phyloP scores from a whole-genome alignment of 495 filamentous ascomycete species.

The Xylaria venustula region DNA sequence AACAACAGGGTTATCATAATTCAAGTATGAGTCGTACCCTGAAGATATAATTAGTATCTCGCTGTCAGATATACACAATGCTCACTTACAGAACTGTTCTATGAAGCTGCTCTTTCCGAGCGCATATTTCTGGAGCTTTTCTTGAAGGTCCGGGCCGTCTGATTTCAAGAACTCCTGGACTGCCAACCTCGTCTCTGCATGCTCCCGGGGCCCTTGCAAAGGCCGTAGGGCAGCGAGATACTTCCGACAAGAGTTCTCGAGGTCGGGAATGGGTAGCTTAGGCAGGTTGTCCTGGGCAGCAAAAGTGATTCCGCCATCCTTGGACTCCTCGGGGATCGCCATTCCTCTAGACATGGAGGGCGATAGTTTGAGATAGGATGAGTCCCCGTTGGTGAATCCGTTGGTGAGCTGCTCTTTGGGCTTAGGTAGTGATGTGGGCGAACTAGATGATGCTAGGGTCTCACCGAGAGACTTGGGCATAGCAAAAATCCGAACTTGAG shows the following conservation, averaged over 20 bases:
- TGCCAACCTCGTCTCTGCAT: slow-evolving; percentile 76
- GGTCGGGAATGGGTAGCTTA: slow-evolving; percentile 92
- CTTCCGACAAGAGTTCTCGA: slow-evolving; percentile 74
- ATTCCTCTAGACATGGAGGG: slow-evolving; percentile 32
- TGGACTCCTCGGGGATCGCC: slow-evolving; percentile 40
- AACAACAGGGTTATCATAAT: slow-evolving; percentile 97
- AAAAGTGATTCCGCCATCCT: slow-evolving; percentile 73
- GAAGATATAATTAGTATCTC: slow-evolving; percentile 9
- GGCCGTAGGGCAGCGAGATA: slow-evolving; percentile 81
- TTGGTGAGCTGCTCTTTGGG: no score
- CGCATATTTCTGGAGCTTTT: slow-evolving; percentile 91
- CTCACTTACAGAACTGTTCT: slow-evolving; percentile 90
- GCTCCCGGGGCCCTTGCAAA: slow-evolving; percentile 76
- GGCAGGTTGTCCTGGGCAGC: slow-evolving; percentile 84
- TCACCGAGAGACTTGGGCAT: slow-evolving; percentile 71
- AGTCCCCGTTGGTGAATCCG: slow-evolving; percentile 22
- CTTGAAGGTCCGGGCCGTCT: slow-evolving; percentile 84
- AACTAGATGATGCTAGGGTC: slow-evolving; percentile 47
- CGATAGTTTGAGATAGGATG: slow-evolving; percentile 18
- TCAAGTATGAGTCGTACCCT: slow-evolving; percentile 99
- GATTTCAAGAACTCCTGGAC: slow-evolving; percentile 80
- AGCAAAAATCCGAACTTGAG: slow-evolving; percentile 61
- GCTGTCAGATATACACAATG: not conserved
- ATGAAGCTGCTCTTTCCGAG: slow-evolving; percentile 92
- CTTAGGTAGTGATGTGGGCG: slow-evolving; percentile 28